phyloP scores from a whole-genome alignment of 2,329 filamentous ascomycete species.

The Podosphaera aphanis region DNA sequence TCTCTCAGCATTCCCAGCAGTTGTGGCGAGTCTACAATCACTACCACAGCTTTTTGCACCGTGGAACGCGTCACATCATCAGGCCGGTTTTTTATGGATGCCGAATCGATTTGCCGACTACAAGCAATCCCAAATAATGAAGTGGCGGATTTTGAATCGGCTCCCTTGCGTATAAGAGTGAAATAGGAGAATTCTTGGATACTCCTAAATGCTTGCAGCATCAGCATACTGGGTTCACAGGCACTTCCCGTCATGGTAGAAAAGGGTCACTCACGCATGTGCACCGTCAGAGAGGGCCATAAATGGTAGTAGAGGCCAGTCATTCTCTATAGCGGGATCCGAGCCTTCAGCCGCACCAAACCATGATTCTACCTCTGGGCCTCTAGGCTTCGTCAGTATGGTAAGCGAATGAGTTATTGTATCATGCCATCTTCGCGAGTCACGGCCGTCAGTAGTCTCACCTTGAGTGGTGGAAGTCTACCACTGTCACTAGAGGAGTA shows the following conservation, averaged over 20 bases:
- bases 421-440: not conserved
- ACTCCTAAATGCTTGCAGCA: slow-evolving; percentile 26
- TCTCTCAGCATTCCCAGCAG: slow-evolving; percentile 79
- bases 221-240: not conserved
- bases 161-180: slow-evolving; percentile 46
- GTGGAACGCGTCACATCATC: slow-evolving; percentile 89
- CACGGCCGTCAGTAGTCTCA: slow-evolving; percentile 6
- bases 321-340: slow-evolving; percentile 63
- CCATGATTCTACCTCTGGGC: slow-evolving; percentile 85
- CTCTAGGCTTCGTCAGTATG: slow-evolving; percentile 20
- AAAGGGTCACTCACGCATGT: slow-evolving; percentile 44
- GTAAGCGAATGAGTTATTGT: not conserved
- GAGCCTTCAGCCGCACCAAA: slow-evolving; percentile 51
- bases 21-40: slow-evolving; percentile 76
- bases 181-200: slow-evolving; percentile 98
- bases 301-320: slow-evolving; percentile 81
- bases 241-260: too few relatives aligned
- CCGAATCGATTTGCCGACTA: slow-evolving; percentile 71
- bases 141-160: slow-evolving; percentile 30
- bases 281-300: slow-evolving; percentile 94
- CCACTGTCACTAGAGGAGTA: slow-evolving; percentile 50
- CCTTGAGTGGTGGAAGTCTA: slow-evolving; percentile 64
- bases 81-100: slow-evolving; percentile 51
- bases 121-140: slow-evolving; percentile 93
- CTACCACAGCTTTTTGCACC: slow-evolving; percentile 92